phyloP scores from a whole-genome alignment of 164 flowering plant genomes.

The Hamamelis virginiana region DNA sequence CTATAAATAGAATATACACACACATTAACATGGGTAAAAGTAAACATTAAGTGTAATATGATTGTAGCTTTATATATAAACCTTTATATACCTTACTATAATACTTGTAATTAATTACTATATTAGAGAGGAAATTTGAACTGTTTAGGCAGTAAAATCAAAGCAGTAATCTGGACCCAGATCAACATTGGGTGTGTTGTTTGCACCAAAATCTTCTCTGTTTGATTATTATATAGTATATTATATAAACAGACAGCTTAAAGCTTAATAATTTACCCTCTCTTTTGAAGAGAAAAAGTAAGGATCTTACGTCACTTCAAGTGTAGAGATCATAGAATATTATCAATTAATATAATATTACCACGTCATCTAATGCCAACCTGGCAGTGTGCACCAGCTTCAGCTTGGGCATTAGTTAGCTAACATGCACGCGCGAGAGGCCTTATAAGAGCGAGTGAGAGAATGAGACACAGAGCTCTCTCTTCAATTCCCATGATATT shows the following conservation, averaged over 20 bases:
- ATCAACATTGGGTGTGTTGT: constrained; percentile 8
- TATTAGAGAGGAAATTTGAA: background rate
- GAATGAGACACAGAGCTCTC: background rate
- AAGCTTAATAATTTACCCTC: background rate
- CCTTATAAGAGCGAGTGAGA: constrained; percentile 12
- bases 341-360: background rate
- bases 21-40: too few relatives aligned
- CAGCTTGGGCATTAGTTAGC: background rate
- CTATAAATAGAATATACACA: too few relatives aligned
- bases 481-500: constrained; percentile 3
- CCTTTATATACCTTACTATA: too few relatives aligned
- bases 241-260: too few relatives aligned
- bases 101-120: too few relatives aligned
- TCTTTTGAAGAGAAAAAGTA: background rate
- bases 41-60: too few relatives aligned
- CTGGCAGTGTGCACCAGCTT: constrained; percentile 18
- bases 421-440: constrained; percentile 4
- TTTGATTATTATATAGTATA: background rate
- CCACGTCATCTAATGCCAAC: constrained; percentile 23
- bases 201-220: constrained; percentile 12
- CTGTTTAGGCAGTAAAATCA: constrained; percentile 15
- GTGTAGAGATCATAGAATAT: background rate
- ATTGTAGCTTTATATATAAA: too few relatives aligned
- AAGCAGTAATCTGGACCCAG: background rate
- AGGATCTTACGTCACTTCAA: constrained; percentile 28